Evolutionary conservation across 2,329 filamentous ascomycete species (phyloP).

Genomic region (Chrysosphaeria jannelii): DNA sequence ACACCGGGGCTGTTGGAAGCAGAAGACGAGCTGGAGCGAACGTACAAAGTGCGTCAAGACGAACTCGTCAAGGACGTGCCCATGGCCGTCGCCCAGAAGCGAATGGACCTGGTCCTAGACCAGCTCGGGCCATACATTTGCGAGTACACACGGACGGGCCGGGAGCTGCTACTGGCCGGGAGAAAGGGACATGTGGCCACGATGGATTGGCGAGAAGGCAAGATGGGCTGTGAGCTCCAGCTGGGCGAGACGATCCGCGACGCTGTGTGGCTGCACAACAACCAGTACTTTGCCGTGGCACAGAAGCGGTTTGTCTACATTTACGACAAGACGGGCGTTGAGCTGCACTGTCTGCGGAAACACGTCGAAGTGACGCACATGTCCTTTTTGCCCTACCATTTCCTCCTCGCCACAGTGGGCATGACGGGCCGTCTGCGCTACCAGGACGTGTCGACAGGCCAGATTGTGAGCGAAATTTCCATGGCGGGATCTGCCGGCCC

Average conservation of each 20-base stretch:
- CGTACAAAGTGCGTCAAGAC: slow-evolving; percentile 73
- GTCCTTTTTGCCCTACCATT: slow-evolving; percentile 91
- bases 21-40: slow-evolving; percentile 65
- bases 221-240: slow-evolving; percentile 62
- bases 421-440: slow-evolving; percentile 71
- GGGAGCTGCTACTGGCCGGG: slow-evolving; percentile 58
- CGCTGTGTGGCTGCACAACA: slow-evolving; percentile 77
- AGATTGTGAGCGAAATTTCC: slow-evolving; percentile 58
- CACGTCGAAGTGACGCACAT: slow-evolving; percentile 79
- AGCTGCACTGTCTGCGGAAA: slow-evolving; percentile 72
- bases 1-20: slow-evolving; percentile 61
- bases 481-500: too few relatives aligned
- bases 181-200: slow-evolving; percentile 85
- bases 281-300: slow-evolving; percentile 77
- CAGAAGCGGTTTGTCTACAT: slow-evolving; percentile 96
- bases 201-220: slow-evolving; percentile 87
- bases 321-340: slow-evolving; percentile 71
- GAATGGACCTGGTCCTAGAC: slow-evolving; percentile 65
- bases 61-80: slow-evolving; percentile 50
- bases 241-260: slow-evolving; percentile 74
- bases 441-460: slow-evolving; percentile 79
- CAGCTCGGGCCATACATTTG: slow-evolving; percentile 61
- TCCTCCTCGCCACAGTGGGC: slow-evolving; percentile 62
- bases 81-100: slow-evolving; percentile 67
- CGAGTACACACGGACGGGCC: slow-evolving; percentile 74